A percentile compares a stretch with the other conserved stretches of the same genome.
These are phyloP conservation scores for Schizochytrium sp. DNA, from an alignment of 108 stramenopile species.

Conservation along the genomic window DNA sequence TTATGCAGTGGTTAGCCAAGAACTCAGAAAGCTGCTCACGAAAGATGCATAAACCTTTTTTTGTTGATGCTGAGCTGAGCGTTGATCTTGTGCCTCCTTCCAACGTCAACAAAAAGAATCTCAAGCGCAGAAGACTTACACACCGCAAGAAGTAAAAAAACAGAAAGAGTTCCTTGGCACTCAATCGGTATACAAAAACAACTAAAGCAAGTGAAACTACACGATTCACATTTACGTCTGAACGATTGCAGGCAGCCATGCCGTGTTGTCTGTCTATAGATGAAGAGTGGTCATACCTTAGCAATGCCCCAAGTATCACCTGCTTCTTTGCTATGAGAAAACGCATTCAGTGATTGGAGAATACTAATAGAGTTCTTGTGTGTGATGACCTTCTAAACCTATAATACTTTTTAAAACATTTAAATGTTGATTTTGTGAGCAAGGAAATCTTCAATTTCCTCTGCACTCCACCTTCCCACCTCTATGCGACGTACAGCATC, in stretches of 20 bases:
- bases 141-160: not conserved
- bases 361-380: no score
- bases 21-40: not conserved
- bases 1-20: not conserved
- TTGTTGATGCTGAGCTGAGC: not conserved
- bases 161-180: not conserved
- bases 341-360: no score
- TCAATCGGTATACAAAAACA: no score
- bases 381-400: no score
- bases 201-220: no score
- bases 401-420: no score
- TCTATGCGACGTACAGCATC: constrained; percentile 24
- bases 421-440: not conserved
- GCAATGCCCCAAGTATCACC: no score
- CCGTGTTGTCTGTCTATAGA: no score
- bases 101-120: not conserved
- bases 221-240: no score
- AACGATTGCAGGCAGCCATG: no score
- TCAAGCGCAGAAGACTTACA: constrained; percentile 15
- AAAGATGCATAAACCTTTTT: not conserved
- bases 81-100: not conserved
- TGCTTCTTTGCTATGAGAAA: no score
- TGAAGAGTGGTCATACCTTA: no score
- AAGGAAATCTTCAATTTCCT: constrained; percentile 12
- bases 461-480: not conserved